Conservation (phyloP, 192 early-diverging fungal species). For the Podila minutissima region DNA sequence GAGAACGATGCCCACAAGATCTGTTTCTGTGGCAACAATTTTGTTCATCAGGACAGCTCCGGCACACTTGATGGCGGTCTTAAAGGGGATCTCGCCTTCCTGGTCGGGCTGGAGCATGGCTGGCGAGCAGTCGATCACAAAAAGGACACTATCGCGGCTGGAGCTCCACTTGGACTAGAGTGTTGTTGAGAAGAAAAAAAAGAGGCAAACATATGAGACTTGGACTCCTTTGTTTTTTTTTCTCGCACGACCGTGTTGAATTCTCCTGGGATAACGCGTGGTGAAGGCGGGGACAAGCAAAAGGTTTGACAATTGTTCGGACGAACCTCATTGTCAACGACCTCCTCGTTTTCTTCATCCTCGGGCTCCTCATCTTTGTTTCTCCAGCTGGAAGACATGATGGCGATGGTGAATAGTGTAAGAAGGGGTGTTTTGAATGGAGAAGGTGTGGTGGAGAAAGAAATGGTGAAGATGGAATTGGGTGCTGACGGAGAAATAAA, state of each 20-base stretch:
- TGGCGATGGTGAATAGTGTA: neutral
- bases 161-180: conserved; percentile 30
- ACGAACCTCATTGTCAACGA: conserved; percentile 49
- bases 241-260: neutral
- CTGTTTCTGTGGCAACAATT: conserved; percentile 52
- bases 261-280: neutral
- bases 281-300: neutral
- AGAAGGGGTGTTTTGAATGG: neutral
- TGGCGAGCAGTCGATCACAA: conserved; percentile 61
- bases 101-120: conserved; percentile 50
- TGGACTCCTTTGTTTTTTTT: neutral
- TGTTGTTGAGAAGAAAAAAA: neutral
- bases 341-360: conserved; percentile 51
- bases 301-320: neutral
- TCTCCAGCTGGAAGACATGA: conserved; percentile 42
- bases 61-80: conserved; percentile 51
- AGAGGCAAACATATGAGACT: neutral
- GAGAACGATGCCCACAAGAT: conserved; percentile 57
- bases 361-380: conserved; percentile 34
- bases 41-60: conserved; percentile 52
- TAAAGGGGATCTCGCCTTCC: conserved; percentile 53
- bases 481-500: neutral
- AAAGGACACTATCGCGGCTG: conserved; percentile 61
- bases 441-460: neutral
- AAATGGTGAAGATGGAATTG: neutral